Evolutionary conservation across 2,329 filamentous ascomycete species (phyloP).

Genomic region (Fusarium pseudograminearum): DNA sequence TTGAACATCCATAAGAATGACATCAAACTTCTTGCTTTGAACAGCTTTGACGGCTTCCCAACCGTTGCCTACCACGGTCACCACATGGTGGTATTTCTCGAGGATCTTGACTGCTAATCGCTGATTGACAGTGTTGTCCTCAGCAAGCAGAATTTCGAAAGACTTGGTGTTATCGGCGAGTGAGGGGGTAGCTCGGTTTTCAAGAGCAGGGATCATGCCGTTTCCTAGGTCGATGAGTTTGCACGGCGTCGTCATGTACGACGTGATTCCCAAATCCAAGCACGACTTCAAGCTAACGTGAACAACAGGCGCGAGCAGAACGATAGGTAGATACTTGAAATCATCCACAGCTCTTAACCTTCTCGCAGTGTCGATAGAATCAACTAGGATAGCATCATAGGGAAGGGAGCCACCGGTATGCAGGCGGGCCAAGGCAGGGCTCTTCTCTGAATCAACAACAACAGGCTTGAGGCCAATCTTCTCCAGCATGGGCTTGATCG

Average conservation of each 20-base stretch:
- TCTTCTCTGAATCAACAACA: slow-evolving; percentile 84
- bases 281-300: slow-evolving; percentile 94
- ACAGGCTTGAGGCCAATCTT: slow-evolving; percentile 83
- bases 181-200: slow-evolving; percentile 90
- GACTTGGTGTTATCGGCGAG: slow-evolving; percentile 94
- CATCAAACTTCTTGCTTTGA: slow-evolving; percentile 91
- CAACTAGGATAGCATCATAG: slow-evolving; percentile 96
- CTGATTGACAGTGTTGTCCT: slow-evolving; percentile 98
- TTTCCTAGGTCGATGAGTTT: slow-evolving; percentile 94
- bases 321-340: slow-evolving; percentile 98
- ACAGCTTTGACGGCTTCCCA: slow-evolving; percentile 93
- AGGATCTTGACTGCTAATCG: slow-evolving; percentile 95
- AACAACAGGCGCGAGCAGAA: slow-evolving; percentile 88
- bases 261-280: slow-evolving; percentile 95
- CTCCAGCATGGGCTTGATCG: slow-evolving; percentile 82
- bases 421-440: slow-evolving; percentile 66
- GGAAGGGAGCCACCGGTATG: slow-evolving; percentile 70
- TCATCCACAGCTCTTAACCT: slow-evolving; percentile 87
- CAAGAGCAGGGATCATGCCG: slow-evolving; percentile 93
- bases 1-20: slow-evolving; percentile 98
- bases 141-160: slow-evolving; percentile 93
- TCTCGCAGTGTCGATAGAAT: slow-evolving; percentile 91
- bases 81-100: slow-evolving; percentile 93
- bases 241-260: slow-evolving; percentile 98
- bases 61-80: slow-evolving; percentile 94